These are phyloP conservation scores for Penicillium crystallinum DNA, from an alignment of 495 filamentous ascomycete genomes.

Conservation along the genomic window DNA sequence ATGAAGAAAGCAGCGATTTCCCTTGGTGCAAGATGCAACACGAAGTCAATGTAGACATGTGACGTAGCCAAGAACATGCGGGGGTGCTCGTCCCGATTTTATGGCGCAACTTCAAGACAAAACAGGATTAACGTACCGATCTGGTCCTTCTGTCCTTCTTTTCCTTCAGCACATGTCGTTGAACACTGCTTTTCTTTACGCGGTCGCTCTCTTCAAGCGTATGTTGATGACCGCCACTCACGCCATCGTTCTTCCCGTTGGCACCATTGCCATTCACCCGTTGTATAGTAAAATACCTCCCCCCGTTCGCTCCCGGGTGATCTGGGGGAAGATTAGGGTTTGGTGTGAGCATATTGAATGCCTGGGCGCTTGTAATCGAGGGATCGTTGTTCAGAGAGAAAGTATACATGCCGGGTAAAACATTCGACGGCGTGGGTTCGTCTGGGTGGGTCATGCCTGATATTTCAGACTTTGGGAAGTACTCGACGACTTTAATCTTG, in stretches of 20 bases:
- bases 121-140: conserved; percentile 47
- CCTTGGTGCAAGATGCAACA: background rate
- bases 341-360: conserved; percentile 41
- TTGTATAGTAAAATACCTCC: conserved; percentile 66
- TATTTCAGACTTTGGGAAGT: conserved; percentile 53
- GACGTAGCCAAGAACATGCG: conserved; percentile 21
- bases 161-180: conserved; percentile 59
- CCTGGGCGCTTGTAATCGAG: conserved; percentile 6
- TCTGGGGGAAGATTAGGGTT: conserved; percentile 29
- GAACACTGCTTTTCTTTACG: conserved; percentile 80
- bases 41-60: conserved; percentile 7
- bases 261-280: conserved; percentile 73
- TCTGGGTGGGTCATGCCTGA: conserved; percentile 11
- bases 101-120: conserved; percentile 5
- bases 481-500: conserved; percentile 90
- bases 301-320: conserved; percentile 44
- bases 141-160: conserved; percentile 64
- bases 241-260: conserved; percentile 66
- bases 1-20: background rate
- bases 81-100: conserved; percentile 1
- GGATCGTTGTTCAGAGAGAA: conserved; percentile 11
- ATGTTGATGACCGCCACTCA: conserved; percentile 67
- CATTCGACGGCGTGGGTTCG: conserved; percentile 20
- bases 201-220: conserved; percentile 72
- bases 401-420: conserved; percentile 25